phyloP scores from a whole-genome alignment of 2,329 filamentous ascomycete species.

The Calonectria henricotiae region DNA sequence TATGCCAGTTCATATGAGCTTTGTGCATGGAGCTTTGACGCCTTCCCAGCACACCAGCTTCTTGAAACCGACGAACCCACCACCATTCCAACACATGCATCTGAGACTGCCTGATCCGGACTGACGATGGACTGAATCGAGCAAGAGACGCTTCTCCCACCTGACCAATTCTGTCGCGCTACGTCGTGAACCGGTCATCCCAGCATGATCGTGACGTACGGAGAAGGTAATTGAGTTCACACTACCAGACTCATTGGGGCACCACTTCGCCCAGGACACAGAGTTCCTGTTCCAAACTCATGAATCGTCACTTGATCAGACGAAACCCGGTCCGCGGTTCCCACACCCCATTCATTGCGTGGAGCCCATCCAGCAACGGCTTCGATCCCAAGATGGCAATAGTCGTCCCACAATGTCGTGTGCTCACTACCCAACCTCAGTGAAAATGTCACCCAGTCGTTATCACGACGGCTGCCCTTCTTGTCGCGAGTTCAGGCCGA shows the following conservation, averaged over 20 bases:
- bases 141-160: conserved; percentile 21
- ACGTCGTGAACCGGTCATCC: conserved; percentile 19
- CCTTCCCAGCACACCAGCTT: conserved; percentile 20
- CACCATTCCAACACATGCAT: conserved; percentile 42
- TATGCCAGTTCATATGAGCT: conserved; percentile 33
- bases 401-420: conserved; percentile 8
- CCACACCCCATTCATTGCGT: neutral
- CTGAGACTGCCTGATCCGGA: conserved; percentile 31
- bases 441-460: conserved; percentile 10
- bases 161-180: conserved; percentile 34
- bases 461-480: conserved; percentile 2
- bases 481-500: neutral
- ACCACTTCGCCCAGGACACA: conserved; percentile 4
- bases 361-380: conserved; percentile 25
- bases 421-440: conserved; percentile 41
- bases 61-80: conserved; percentile 42
- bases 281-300: conserved; percentile 4
- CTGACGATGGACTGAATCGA: conserved; percentile 26
- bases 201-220: conserved; percentile 15
- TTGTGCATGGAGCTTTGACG: conserved; percentile 30
- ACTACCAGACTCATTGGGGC: conserved; percentile 27
- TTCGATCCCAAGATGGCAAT: conserved; percentile 18
- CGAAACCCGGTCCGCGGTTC: conserved; percentile 7
- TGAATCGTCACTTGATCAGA: conserved; percentile 15
- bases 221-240: conserved; percentile 30